Evolutionary conservation across 495 filamentous ascomycete genomes (phyloP).

Genomic region (Penicilliopsis zonata): DNA sequence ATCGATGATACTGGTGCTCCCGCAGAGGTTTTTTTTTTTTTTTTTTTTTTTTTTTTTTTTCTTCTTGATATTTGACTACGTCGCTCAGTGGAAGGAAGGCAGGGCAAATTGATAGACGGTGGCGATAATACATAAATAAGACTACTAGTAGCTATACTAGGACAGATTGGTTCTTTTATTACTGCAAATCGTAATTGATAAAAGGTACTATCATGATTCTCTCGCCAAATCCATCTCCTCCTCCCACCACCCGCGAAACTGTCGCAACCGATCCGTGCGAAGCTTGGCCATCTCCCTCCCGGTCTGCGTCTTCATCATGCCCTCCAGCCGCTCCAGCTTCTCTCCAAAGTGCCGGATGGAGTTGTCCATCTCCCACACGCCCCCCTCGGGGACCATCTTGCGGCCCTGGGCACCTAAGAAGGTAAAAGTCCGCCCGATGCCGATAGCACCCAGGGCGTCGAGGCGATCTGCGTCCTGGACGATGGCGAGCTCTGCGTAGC

Average conservation of each 20-base stretch:
- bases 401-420: slow-evolving; percentile 52
- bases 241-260: slow-evolving; percentile 61
- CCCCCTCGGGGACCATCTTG: slow-evolving; percentile 14
- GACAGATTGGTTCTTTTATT: too few relatives aligned
- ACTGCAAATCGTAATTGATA: too few relatives aligned
- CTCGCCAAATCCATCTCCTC: slow-evolving; percentile 47
- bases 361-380: slow-evolving; percentile 43
- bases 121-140: too few relatives aligned
- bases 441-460: slow-evolving; percentile 79
- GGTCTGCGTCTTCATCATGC: slow-evolving; percentile 73
- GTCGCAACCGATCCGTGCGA: slow-evolving; percentile 48
- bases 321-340: slow-evolving; percentile 60
- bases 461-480: slow-evolving; percentile 88
- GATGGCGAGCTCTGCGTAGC: slow-evolving; percentile 70
- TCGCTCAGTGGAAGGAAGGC: too few relatives aligned
- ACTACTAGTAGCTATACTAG: too few relatives aligned
- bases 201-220: too few relatives aligned
- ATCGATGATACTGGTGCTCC: too few relatives aligned
- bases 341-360: slow-evolving; percentile 68
- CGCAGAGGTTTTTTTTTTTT: too few relatives aligned
- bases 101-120: too few relatives aligned
- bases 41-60: too few relatives aligned
- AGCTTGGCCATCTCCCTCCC: slow-evolving; percentile 54
- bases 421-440: slow-evolving; percentile 67
- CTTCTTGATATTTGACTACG: too few relatives aligned